phyloP scores from a whole-genome alignment of 495 filamentous ascomycete species.

The Oidiodendron maius region DNA sequence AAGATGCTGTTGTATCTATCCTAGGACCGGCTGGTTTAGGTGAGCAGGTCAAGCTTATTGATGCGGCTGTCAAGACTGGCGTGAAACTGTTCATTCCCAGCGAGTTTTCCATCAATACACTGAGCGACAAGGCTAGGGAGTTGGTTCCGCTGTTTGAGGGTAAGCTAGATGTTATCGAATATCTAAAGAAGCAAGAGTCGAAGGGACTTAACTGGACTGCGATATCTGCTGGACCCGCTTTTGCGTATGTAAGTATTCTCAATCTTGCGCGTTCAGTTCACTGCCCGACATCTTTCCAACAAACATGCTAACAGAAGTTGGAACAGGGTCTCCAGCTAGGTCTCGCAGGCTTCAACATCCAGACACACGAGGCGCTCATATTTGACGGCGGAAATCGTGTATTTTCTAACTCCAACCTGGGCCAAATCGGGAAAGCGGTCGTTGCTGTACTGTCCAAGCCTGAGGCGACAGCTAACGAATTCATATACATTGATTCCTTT shows the following conservation, averaged over 20 bases:
- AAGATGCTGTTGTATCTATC: conserved; percentile 53
- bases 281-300: not conserved
- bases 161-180: conserved; percentile 35
- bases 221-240: conserved; percentile 35
- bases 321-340: conserved; percentile 1
- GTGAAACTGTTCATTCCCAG: conserved; percentile 58
- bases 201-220: conserved; percentile 37
- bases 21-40: conserved; percentile 31
- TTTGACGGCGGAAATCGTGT: conserved; percentile 37
- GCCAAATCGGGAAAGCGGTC: conserved; percentile 32
- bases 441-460: conserved; percentile 33
- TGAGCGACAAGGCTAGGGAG: conserved; percentile 24
- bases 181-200: conserved; percentile 32
- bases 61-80: conserved; percentile 51
- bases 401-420: conserved; percentile 34
- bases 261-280: not conserved
- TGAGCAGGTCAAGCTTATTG: conserved; percentile 42
- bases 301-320: no score
- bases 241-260: conserved; percentile 35
- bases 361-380: conserved; percentile 25
- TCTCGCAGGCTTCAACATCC: conserved; percentile 29
- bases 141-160: conserved; percentile 31
- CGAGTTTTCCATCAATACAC: conserved; percentile 49
- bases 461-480: conserved; percentile 39
- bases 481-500: conserved; percentile 34